Conservation (phyloP, 2,329 filamentous ascomycete genomes). For the Didymella segeticola region DNA sequence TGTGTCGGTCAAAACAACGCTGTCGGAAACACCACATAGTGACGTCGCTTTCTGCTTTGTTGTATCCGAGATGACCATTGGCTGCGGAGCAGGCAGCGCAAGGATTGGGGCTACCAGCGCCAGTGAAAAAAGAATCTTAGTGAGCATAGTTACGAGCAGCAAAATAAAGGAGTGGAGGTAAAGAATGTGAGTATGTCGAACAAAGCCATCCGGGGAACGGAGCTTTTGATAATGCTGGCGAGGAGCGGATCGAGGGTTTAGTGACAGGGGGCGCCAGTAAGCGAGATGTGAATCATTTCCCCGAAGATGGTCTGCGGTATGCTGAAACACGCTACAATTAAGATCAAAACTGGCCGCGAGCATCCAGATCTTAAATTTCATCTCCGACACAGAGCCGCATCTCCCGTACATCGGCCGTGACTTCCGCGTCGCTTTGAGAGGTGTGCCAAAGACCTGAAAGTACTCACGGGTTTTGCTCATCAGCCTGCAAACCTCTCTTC, state of each 20-base stretch:
- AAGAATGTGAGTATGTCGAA: neutral
- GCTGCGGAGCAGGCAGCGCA: constrained; percentile 20
- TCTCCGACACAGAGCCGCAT: constrained; percentile 4
- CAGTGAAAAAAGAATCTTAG: constrained; percentile 14
- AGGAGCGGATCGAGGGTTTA: neutral
- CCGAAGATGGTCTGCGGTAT: constrained; percentile 2
- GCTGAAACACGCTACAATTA: constrained; percentile 11
- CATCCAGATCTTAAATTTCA: neutral
- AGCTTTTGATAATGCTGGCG: neutral
- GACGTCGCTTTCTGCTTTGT: constrained; percentile 22
- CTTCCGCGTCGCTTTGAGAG: neutral
- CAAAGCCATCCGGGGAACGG: neutral
- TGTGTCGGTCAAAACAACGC: constrained; percentile 46
- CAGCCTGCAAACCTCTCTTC: constrained; percentile 1
- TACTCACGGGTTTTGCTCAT: neutral
- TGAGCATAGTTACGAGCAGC: neutral
- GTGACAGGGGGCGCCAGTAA: constrained; percentile 1
- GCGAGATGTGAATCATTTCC: constrained; percentile 16
- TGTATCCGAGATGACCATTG: constrained; percentile 22
- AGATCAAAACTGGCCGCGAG: neutral
- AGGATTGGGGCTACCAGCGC: constrained; percentile 20
- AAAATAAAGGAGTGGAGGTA: constrained; percentile 3
- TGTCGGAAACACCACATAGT: constrained; percentile 24
- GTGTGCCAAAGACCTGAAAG: neutral
- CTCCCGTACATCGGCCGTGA: neutral